Conservation (phyloP, 2,329 filamentous ascomycete species). For the Pseudopyrenochaeta lycopersici region DNA sequence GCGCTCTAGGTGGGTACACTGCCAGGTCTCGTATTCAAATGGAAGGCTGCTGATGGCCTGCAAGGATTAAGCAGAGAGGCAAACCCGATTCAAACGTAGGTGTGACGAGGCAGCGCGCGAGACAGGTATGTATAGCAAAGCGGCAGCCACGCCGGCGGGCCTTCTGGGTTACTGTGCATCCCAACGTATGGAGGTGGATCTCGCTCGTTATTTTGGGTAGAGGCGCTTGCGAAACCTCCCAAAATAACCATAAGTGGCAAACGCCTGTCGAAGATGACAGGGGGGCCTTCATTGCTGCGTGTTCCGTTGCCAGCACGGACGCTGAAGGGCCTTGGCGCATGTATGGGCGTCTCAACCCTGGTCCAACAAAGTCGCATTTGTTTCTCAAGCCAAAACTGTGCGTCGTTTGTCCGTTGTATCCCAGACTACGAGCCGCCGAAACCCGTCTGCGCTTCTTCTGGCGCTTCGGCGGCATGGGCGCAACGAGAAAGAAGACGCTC, state of each 20-base stretch:
- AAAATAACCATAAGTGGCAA: too few species aligned
- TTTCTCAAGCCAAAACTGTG: background rate
- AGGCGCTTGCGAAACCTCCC: too few species aligned
- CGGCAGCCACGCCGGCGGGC: too few species aligned
- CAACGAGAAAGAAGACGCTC: slow-evolving; percentile 20
- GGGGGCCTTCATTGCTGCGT: too few species aligned
- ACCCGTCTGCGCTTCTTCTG: slow-evolving; percentile 1
- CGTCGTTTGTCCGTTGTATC: background rate
- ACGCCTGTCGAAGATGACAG: too few species aligned
- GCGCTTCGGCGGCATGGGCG: slow-evolving; percentile 5
- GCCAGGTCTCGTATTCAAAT: background rate
- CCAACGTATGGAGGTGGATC: background rate
- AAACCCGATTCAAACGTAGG: background rate
- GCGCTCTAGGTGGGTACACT: background rate
- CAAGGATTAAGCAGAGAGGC: slow-evolving; percentile 1
- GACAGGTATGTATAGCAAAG: background rate
- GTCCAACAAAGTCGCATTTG: background rate
- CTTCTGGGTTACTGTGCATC: background rate
- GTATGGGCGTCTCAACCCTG: slow-evolving; percentile 4
- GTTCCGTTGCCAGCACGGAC: too few species aligned
- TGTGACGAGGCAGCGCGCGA: background rate
- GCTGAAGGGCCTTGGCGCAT: too few species aligned
- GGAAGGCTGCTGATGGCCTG: background rate
- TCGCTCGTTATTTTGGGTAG: background rate
- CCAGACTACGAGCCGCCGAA: slow-evolving; percentile 5